Evolutionary conservation across 768 basidiomycete species (phyloP), one percentile per base, ranked within the genome.

Genomic region (Xanthoconium purpureum): DNA sequence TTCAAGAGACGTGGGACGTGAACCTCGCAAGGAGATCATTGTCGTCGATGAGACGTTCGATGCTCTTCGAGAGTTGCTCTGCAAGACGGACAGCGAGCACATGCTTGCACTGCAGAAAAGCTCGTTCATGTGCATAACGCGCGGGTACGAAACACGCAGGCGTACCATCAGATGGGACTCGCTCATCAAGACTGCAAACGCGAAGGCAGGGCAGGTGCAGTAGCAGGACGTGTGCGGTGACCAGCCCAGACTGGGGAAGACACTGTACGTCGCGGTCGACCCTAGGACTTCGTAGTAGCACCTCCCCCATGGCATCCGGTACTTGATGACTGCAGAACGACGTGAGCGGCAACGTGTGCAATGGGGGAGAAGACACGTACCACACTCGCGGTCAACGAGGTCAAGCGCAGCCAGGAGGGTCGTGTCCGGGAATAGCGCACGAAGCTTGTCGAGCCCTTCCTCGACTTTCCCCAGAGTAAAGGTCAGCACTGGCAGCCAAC

Each of bases 131-230:
- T 8, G 38, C 3, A 28, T 24, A 48, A 56, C 17, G 43, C 30
- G 28, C 36, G 12, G 35, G 13, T 29, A 24, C 32, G 9, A 47
- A 14, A 50, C 45, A 37, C 15, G 38, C 24, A 50, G 39, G 52
- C 73, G 33, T 53, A 87, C 91, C 87, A 88, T 85, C 18, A 84
- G 64, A 64, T 89, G 83, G 2, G 81, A 78, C 44, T 80, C 78
- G 17, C 81, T 76, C 47, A 80, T 72, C 35, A 92, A 70, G 17
- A 89, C 87, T 7, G 81, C 77, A 55, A 81, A 84, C 5, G 81
- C 70, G 64, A 89, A 92, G 0, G 91, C 83, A 3, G 88, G 86
- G 63, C 90, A 93, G 14, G 85, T 80, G 68, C 91, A 92, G 58
- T 84, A 90, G 57, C 78, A 78, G 12, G 80, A 75, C 35, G 64